Evolutionary conservation across 345 rosid genomes (phyloP).

Genomic region (Durio zibethinus): DNA sequence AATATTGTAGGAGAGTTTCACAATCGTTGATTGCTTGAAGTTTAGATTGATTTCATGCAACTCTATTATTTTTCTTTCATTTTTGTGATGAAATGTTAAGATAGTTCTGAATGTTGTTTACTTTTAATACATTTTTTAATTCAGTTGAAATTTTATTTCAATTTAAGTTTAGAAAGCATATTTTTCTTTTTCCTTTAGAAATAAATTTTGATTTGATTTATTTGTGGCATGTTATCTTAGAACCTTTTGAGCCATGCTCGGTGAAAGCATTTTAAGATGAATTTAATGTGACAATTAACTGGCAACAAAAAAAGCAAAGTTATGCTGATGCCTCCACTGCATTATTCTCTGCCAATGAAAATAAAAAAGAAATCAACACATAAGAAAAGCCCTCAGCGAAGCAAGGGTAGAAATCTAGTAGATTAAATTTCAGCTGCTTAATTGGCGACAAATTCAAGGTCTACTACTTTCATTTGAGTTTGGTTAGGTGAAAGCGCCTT

Average conservation of each 20-base stretch:
- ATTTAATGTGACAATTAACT: slow-evolving; percentile 40
- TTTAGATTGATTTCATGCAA: not conserved
- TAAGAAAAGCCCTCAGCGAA: no score
- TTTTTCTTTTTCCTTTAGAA: not conserved
- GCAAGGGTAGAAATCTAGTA: no score
- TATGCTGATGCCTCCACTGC: slow-evolving; percentile 55
- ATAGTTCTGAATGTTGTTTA: not conserved
- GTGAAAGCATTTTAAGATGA: slow-evolving; percentile 69
- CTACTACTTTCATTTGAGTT: no score
- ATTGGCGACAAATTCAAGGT: no score
- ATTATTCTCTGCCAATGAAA: slow-evolving; percentile 36
- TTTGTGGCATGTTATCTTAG: slow-evolving; percentile 79
- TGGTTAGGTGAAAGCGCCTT: no score
- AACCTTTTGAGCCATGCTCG: slow-evolving; percentile 86
- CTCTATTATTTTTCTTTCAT: not conserved
- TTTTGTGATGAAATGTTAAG: not conserved
- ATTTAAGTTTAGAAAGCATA: not conserved
- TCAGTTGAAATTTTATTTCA: not conserved
- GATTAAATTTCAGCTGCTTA: no score
- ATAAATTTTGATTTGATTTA: slow-evolving; percentile 15
- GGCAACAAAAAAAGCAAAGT: slow-evolving; percentile 46
- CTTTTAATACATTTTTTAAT: not conserved
- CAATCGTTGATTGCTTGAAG: slow-evolving; percentile 1
- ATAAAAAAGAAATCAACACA: slow-evolving; percentile 63
- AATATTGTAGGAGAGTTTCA: not conserved